Percentiles rank a stretch among this genome's conserved stretches.
Conservation (phyloP, 257 asterid genomes). For the Capsicum chinense region DNA sequence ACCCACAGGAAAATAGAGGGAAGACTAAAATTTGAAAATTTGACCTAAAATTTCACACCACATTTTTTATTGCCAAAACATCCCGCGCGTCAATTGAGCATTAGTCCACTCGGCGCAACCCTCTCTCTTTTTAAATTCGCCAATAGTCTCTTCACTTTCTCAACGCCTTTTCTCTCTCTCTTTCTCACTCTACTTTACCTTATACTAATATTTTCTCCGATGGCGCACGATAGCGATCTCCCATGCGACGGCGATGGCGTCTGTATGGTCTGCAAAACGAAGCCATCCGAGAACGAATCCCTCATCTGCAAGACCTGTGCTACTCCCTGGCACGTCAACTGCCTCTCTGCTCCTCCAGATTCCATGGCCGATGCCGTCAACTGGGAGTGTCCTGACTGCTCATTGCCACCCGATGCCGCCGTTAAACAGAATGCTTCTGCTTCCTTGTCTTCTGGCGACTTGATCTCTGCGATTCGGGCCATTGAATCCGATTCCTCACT, state of each 20-base stretch:
- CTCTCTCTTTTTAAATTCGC: not conserved
- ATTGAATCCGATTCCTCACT: constrained; percentile 72
- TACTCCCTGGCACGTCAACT: constrained; percentile 83
- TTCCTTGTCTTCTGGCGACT: constrained; percentile 39
- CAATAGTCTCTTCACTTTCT: constrained; percentile 16
- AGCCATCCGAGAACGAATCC: constrained; percentile 51
- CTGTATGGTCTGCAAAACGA: constrained; percentile 80
- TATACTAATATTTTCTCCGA: constrained; percentile 26
- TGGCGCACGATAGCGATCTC: constrained; percentile 68
- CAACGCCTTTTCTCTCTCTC: not conserved
- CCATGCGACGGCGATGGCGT: constrained; percentile 88
- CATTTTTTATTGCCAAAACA: constrained; percentile 10
- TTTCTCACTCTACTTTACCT: not conserved
- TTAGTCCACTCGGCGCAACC: not conserved
- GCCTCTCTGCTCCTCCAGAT: constrained; percentile 55
- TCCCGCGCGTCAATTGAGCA: constrained; percentile 18
- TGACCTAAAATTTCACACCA: constrained; percentile 25
- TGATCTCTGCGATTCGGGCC: constrained; percentile 65
- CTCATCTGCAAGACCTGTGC: constrained; percentile 74
- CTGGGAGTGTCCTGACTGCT: constrained; percentile 90
- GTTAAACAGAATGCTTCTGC: constrained; percentile 36
- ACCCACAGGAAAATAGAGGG: constrained; percentile 28
- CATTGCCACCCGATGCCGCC: constrained; percentile 29
- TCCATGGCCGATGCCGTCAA: constrained; percentile 58
- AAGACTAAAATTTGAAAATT: constrained; percentile 25